Base-by-base conservation (phyloP, 1,284 basidiomycete species). In the Leccinum pachyderme region DNA sequence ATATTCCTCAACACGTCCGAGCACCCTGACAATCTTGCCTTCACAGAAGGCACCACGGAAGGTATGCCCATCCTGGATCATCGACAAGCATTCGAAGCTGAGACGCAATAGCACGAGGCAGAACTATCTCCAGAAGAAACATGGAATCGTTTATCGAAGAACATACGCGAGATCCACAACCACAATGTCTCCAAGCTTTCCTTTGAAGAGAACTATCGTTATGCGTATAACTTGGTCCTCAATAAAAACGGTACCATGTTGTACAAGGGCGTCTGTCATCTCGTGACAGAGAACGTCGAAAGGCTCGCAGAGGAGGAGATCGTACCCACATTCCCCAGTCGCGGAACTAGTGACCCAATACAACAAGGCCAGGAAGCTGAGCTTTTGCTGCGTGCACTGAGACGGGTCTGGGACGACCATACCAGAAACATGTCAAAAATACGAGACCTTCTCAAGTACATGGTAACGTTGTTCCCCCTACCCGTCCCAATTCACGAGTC, bases 131-230 rank as follows among this genome's bases (percentile, higher is more conserved):
- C 83, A 22, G 82, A 89, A 47, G 82, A 86, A 60, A 91, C 84
- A 47, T 95, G 93, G 91, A 67, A 78, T 22, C 81, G 83, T 60
- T 77, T 97, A 13, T 81, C 88, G 18, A 77, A 79, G 54, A 98
- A 98, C 61, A 95, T 99, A 63, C 82, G 85, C 55, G 93, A 98
- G 77, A 99, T 99, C 55, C 93, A 97, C 72, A 91, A 93, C 63
- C 93, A 97, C 75, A 93, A 97, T 73, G 93, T 94, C 7, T 86
- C 86, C 54, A 89, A 87, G 66, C 84, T 99, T 29, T 97, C 93
- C 13, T 99, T 95, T 67, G 97, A 99, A 73, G 96, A 98, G 75
- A 95, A 96, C 66, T 95, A 97, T 70, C 83, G 95, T 44, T 94
- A 91, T 69, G 93, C 89, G 22, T 97, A 97, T 73, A 95, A 95